A percentile compares a stretch with the other conserved stretches of the same genome.
These are phyloP conservation scores for Chlorella sp. DNA, from an alignment of 139 green algal species.

Conservation along the genomic window DNA sequence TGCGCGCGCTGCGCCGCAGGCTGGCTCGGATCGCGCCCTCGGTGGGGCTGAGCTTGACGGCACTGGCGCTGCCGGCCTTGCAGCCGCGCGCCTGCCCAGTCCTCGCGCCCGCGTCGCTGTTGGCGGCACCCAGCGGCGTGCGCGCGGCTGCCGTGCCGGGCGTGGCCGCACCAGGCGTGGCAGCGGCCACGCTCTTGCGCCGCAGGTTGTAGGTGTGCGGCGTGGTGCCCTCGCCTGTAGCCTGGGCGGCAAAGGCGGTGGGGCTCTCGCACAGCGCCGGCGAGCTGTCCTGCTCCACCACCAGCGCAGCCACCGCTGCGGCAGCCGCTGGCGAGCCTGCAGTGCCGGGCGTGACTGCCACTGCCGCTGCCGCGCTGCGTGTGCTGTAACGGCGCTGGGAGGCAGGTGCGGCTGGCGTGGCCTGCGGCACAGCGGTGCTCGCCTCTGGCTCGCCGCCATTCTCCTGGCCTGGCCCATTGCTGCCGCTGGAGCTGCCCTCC, in stretches of 20 bases:
- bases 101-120: neutral
- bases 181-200: neutral
- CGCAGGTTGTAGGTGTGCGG: constrained; percentile 14
- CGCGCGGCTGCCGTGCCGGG: no score
- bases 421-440: neutral
- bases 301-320: neutral
- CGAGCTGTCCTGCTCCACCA: constrained; percentile 5
- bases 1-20: constrained; percentile 27
- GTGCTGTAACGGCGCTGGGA: constrained; percentile 1
- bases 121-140: neutral
- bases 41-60: constrained; percentile 33
- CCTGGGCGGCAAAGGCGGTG: neutral
- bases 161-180: neutral
- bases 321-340: neutral
- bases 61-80: neutral
- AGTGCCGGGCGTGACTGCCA: neutral
- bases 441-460: neutral
- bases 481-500: neutral
- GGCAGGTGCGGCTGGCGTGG: neutral
- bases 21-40: constrained; percentile 33
- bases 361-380: neutral
- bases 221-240: neutral
- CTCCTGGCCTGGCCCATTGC: neutral
- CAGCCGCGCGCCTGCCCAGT: neutral
- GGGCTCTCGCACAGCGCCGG: constrained; percentile 13